These are phyloP conservation scores for Fusarium multiceps DNA, from an alignment of 2,329 filamentous ascomycete genomes.

Conservation along the genomic window DNA sequence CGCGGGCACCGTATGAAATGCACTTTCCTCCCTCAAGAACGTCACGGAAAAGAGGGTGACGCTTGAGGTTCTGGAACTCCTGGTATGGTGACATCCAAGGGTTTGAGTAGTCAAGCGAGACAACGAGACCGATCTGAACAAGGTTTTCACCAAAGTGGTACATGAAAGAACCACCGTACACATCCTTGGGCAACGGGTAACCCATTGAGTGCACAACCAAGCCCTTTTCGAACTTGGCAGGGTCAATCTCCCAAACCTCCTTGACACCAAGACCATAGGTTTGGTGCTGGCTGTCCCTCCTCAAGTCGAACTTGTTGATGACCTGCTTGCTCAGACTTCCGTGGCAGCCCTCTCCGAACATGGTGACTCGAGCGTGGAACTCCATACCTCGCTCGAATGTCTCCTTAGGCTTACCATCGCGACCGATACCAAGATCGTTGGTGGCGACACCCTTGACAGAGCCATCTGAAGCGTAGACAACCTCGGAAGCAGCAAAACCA, in stretches of 20 bases:
- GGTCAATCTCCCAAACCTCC: conserved; percentile 96
- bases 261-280: conserved; percentile 96
- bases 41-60: conserved; percentile 88
- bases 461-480: conserved; percentile 87
- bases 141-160: conserved; percentile 99
- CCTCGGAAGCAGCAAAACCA: conserved; percentile 93
- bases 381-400: conserved; percentile 98
- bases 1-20: conserved; percentile 93
- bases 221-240: conserved; percentile 90
- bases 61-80: conserved; percentile 99
- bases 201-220: conserved; percentile 91
- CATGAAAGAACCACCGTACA: conserved; percentile 98
- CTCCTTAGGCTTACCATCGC: conserved; percentile 86
- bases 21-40: conserved; percentile 97
- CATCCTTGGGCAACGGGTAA: conserved; percentile 87
- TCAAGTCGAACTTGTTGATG: conserved; percentile 91
- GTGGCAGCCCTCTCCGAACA: conserved; percentile 95
- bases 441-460: conserved; percentile 94
- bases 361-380: conserved; percentile 90
- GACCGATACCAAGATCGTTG: conserved; percentile 88
- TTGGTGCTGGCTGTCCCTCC: conserved; percentile 89
- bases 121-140: conserved; percentile 90
- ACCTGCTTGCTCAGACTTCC: conserved; percentile 96
- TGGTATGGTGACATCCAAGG: conserved; percentile 95
- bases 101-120: conserved; percentile 94